Percentiles rank a stretch among this genome's conserved stretches.
phyloP scores from a whole-genome alignment of 345 rosid genomes.

The Capsella bursapastoris region DNA sequence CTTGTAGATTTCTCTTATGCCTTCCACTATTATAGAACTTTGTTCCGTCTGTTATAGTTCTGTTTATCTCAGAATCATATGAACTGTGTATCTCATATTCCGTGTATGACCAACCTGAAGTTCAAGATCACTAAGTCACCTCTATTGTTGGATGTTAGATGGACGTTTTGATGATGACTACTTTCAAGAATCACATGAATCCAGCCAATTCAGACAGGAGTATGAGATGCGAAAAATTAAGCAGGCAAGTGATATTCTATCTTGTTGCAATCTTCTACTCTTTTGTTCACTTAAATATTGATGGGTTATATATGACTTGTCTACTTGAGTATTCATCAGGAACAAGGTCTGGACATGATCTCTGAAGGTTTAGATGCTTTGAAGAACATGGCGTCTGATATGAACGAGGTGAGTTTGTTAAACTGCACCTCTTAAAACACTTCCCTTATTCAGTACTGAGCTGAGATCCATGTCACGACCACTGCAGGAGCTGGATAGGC shows the following conservation, averaged over 20 bases:
- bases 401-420: slow-evolving; percentile 80
- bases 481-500: slow-evolving; percentile 92
- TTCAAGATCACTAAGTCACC: slow-evolving; percentile 34
- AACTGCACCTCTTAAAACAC: slow-evolving; percentile 9
- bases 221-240: slow-evolving; percentile 90
- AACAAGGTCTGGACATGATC: slow-evolving; percentile 94
- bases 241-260: slow-evolving; percentile 61
- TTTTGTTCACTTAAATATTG: not conserved
- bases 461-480: slow-evolving; percentile 27
- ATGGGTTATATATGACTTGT: slow-evolving; percentile 17
- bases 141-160: slow-evolving; percentile 50
- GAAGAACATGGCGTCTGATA: slow-evolving; percentile 96
- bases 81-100: not conserved
- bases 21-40: not conserved
- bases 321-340: slow-evolving; percentile 54
- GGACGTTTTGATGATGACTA: slow-evolving; percentile 85
- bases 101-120: slow-evolving; percentile 26
- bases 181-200: slow-evolving; percentile 78
- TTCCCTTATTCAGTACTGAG: slow-evolving; percentile 22
- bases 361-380: slow-evolving; percentile 93
- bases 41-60: not conserved
- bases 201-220: slow-evolving; percentile 87
- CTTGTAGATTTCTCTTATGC: slow-evolving; percentile 1
- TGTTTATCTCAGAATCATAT: slow-evolving; percentile 9
- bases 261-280: not conserved